phyloP scores from a whole-genome alignment of 1,284 basidiomycete genomes.

The Sporisorium exsertum region DNA sequence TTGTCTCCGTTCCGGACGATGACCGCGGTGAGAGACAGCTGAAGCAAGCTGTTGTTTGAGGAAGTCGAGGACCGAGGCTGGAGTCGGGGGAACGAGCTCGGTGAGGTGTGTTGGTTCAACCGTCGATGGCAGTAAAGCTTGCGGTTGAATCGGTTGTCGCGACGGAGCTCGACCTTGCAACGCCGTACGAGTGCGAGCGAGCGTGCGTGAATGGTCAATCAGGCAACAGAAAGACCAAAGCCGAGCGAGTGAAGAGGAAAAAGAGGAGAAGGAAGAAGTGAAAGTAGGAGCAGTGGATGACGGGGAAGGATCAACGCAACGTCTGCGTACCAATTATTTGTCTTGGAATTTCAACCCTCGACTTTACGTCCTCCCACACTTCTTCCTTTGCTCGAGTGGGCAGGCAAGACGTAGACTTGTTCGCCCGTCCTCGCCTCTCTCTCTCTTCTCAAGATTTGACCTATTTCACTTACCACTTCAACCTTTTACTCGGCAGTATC shows the following conservation, averaged over 20 bases:
- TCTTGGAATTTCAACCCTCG: background rate
- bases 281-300: background rate
- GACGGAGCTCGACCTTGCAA: conserved; percentile 22
- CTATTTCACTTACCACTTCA: background rate
- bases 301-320: too few species aligned
- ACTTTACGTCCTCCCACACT: background rate
- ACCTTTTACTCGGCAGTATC: background rate
- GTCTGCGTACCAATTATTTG: too few species aligned
- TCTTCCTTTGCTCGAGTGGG: background rate
- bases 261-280: background rate
- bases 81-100: conserved; percentile 1
- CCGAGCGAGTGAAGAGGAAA: background rate
- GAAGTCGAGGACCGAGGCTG: conserved; percentile 1
- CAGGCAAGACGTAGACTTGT: background rate
- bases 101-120: conserved; percentile 3
- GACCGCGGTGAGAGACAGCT: conserved; percentile 1
- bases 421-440: too few species aligned
- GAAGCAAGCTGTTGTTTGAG: background rate
- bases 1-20: background rate
- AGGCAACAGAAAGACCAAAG: conserved; percentile 1
- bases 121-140: conserved; percentile 15
- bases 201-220: conserved; percentile 15
- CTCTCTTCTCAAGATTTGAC: background rate
- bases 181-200: background rate
- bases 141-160: conserved; percentile 22